These are phyloP conservation scores for Rhodomyrtus psidioides DNA, from an alignment of 441 rosid species.

Conservation along the genomic window DNA sequence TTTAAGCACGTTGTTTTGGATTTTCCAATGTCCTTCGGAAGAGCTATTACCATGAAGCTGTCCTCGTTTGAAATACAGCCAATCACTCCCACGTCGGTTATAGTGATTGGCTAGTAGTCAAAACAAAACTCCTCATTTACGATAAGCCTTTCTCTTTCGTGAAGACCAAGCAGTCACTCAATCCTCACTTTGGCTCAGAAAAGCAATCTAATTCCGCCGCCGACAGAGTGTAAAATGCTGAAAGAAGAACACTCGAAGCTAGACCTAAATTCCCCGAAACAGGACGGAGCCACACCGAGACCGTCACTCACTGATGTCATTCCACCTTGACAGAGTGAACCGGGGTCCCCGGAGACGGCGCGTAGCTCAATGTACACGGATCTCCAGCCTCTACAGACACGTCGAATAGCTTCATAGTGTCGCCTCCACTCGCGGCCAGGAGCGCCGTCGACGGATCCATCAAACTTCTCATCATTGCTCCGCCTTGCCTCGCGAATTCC, in stretches of 20 bases:
- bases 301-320: constrained; percentile 64
- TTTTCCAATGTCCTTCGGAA: too few species aligned
- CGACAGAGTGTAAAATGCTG: neutral
- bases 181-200: neutral
- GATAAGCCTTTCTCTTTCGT: neutral
- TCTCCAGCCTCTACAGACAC: constrained; percentile 63
- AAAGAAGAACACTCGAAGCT: neutral
- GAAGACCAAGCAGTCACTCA: neutral
- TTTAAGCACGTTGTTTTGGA: too few species aligned
- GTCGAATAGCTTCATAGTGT: constrained; percentile 85
- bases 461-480: too few species aligned
- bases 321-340: constrained; percentile 94
- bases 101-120: too few species aligned
- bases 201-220: neutral
- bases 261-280: neutral
- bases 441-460: too few species aligned
- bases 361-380: constrained; percentile 69
- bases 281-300: neutral
- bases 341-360: constrained; percentile 54
- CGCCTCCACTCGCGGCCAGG: too few species aligned
- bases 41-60: too few species aligned
- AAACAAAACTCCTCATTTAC: neutral
- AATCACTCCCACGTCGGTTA: too few species aligned
- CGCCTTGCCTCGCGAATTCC: too few species aligned
- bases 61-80: too few species aligned